Conservation (phyloP, 1,284 basidiomycete genomes). For the Cutaneotrichosporon sp. region DNA sequence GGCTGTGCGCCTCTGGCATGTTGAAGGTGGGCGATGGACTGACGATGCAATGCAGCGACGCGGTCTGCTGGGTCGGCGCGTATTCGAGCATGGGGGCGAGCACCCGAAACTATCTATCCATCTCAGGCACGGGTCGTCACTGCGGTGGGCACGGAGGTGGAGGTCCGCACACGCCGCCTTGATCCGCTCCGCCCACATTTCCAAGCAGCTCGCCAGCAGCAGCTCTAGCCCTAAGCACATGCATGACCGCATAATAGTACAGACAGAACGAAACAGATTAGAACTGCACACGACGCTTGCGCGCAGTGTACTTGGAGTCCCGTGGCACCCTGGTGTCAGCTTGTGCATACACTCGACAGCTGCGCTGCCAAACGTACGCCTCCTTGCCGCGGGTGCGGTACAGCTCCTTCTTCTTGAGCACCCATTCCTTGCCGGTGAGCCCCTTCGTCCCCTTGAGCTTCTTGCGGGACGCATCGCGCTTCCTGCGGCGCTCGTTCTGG, state of each 20-base stretch:
- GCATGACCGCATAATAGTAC: constrained; percentile 10
- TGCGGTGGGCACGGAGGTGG: not conserved
- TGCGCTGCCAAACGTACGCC: constrained; percentile 38
- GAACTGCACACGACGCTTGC: constrained; percentile 53
- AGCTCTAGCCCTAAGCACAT: not conserved
- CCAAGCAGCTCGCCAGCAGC: not conserved
- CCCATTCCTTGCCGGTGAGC: constrained; percentile 57
- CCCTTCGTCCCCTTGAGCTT: constrained; percentile 48
- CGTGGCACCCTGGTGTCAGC: constrained; percentile 45
- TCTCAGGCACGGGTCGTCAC: not conserved
- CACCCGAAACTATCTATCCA: not conserved
- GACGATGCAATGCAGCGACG: not conserved
- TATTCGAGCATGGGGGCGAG: too few relatives aligned
- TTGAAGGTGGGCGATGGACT: not conserved
- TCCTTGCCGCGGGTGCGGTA: constrained; percentile 60
- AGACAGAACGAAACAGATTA: constrained; percentile 19
- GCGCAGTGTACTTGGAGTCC: constrained; percentile 55
- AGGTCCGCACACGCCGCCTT: not conserved
- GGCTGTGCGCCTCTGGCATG: constrained; percentile 17
- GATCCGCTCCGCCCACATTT: not conserved
- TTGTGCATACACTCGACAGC: too few relatives aligned
- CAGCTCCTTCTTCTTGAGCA: constrained; percentile 61
- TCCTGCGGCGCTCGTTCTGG: constrained; percentile 45
- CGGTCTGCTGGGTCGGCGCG: too few relatives aligned
- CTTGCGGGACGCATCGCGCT: constrained; percentile 37